Evolutionary conservation across 345 rosid species (phyloP), one percentile per base, ranked within the genome.

Genomic region (Murraya koenigii): DNA sequence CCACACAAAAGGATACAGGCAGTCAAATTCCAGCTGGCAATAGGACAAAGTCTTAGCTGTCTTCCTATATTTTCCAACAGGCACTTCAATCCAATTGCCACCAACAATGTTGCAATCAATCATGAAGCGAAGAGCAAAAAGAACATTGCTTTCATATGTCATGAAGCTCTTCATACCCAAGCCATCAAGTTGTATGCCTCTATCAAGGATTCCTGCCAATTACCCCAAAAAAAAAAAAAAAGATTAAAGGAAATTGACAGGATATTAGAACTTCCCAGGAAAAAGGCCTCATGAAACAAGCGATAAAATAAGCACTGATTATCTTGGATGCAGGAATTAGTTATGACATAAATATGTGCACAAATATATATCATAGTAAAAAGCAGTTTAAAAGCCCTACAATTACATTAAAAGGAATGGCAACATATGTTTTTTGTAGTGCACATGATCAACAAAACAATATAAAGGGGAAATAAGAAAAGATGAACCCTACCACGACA

Each of bases 81-180:
- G 92, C 55, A 92, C 88, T 90, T 96, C 97, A 75, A 96, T 96
- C 99, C 99, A 96, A 69, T 96, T 96, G 71, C 99, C 99, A 74
- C 99, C 99, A 70, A 94, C 97, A 74, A 96, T 75, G 72, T 89
- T 78, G 79, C 95, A 83, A 76, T 94, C 98, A 77, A 94, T 89
- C 99, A 96, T 94, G 88, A 94, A 96, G 78, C 99, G 98, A 33
- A 96, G 97, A 56, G 93, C 93, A 68, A 94, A 96, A 61, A 92
- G 92, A 68, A 96, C 87, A 85, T 94, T 92, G 95, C 98, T 96
- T 85, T 96, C 99, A 60, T 86, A 96, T 76, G 98, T 96, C 88
- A 90, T 82, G 85, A 96, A 96, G 88, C 93, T 88, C 91, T 83
- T 94, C 87, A 80, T 88, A 78, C 99, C 99, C 69, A 96, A 79